Evolutionary conservation across 345 rosid species (phyloP).

Genomic region (Populus tremula): DNA sequence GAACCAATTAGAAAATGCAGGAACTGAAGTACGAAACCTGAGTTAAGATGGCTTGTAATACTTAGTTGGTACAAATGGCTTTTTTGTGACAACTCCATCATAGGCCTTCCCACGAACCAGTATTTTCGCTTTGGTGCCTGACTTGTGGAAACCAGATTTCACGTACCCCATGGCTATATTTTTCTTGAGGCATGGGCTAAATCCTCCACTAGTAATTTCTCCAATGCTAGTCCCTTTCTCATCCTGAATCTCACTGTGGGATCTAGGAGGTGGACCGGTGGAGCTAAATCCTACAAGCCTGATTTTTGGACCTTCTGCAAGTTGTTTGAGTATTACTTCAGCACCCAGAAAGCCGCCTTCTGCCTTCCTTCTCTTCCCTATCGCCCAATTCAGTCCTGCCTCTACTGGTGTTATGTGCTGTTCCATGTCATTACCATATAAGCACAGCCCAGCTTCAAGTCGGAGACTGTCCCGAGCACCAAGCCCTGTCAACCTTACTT

Average conservation of each 20-base stretch:
- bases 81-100: conserved; percentile 75
- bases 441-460: conserved; percentile 89
- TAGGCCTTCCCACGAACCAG: conserved; percentile 79
- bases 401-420: conserved; percentile 85
- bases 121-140: conserved; percentile 74
- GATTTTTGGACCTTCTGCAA: conserved; percentile 74
- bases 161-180: conserved; percentile 97
- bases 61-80: conserved; percentile 80
- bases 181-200: conserved; percentile 95
- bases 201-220: conserved; percentile 95
- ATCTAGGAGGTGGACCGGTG: conserved; percentile 86
- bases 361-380: conserved; percentile 90
- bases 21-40: conserved; percentile 11
- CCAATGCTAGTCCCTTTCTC: conserved; percentile 72
- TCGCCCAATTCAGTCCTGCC: conserved; percentile 97
- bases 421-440: conserved; percentile 96
- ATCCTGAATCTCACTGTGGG: conserved; percentile 89
- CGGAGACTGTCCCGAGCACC: conserved; percentile 97
- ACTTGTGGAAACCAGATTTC: conserved; percentile 85
- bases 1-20: conserved; percentile 9
- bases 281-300: conserved; percentile 86
- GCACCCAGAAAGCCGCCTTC: conserved; percentile 98
- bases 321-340: conserved; percentile 80
- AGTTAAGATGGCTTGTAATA: conserved; percentile 76
- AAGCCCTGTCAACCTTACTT: conserved; percentile 82